Evolutionary conservation across 495 filamentous ascomycete genomes (phyloP).

Genomic region (Daldinia grandis): DNA sequence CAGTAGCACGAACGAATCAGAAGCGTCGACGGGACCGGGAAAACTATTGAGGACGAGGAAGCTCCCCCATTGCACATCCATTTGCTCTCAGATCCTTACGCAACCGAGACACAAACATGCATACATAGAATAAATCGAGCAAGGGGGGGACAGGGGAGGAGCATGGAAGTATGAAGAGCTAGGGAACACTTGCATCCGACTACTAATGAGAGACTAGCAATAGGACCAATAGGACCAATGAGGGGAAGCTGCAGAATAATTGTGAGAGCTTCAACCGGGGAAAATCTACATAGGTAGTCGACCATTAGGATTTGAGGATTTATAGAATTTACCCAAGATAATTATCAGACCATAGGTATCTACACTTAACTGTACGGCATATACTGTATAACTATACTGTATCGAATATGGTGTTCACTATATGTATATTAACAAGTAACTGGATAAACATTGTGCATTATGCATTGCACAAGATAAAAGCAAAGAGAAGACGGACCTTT

Average conservation of each 20-base stretch:
- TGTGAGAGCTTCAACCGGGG: constrained; percentile 27
- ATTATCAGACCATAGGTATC: constrained; percentile 1
- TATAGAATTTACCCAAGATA: constrained; percentile 35
- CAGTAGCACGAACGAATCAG: constrained; percentile 47
- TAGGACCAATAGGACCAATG: neutral
- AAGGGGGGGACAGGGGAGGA: constrained; percentile 12
- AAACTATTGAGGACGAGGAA: constrained; percentile 43
- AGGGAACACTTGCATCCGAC: constrained; percentile 41
- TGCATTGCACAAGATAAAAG: neutral
- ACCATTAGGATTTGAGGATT: neutral
- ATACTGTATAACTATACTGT: neutral
- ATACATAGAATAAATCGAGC: neutral
- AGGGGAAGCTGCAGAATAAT: constrained; percentile 30
- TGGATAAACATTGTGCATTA: too few species aligned
- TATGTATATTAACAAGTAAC: neutral
- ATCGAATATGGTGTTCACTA: neutral
- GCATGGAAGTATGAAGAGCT: constrained; percentile 14
- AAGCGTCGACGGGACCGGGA: constrained; percentile 44
- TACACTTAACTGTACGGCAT: neutral
- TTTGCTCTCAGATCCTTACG: constrained; percentile 39
- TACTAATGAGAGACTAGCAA: constrained; percentile 27
- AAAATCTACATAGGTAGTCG: constrained; percentile 1
- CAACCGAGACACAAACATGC: constrained; percentile 20
- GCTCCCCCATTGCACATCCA: constrained; percentile 33
- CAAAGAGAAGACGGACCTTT: neutral